Evolutionary conservation across 345 rosid genomes (phyloP), one percentile per base, ranked within the genome.

Genomic region (Eucalyptus pumila): DNA sequence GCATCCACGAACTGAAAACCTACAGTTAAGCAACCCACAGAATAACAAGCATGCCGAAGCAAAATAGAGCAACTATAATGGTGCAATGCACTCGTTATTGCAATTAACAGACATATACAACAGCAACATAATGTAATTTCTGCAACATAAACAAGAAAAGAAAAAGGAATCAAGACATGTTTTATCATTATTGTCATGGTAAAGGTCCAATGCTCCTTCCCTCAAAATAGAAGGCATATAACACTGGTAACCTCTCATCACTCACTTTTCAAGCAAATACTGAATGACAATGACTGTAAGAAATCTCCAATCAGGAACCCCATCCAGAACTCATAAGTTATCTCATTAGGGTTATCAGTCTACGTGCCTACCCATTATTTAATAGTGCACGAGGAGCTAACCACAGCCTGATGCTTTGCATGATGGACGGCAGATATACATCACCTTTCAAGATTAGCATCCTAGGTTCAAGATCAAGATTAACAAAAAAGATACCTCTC

Each of bases 1-100:
- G 99, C 99, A 98, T 98, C 99, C 99, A 98, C 21, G 99, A 95
- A 93, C 96, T 96, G 91, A 98, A 98, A 92, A 97, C 99, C 99
- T 98, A 93, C 47, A 76, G 47, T 52, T 10, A 44, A 54, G 47
- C 67, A 86, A 86, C 60, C 24, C 47, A 86, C 14, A 86, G 47
- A 34, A 52, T 21, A 50, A 86, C n/a, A 86, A 51, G n/a, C 14
- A 51, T 86, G 65, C 45, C 45, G 2, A 30, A 49, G 44, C 87
- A 34, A 86, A 54, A n/a, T 86, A 52, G 44, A 72, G 44, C 48
- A 54, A 60, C 45, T 14, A 42, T 32, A 86, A 86, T 52, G 42
- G 47, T 30, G 12, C 26, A 52, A 42, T 86, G 40, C 26, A 52
- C 40, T 86, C 8, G 32, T 85, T 85, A 85, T 69, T 69, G 87